Base-by-base conservation (phyloP, 1,284 basidiomycete species). In the Hymenochaete sp. region DNA sequence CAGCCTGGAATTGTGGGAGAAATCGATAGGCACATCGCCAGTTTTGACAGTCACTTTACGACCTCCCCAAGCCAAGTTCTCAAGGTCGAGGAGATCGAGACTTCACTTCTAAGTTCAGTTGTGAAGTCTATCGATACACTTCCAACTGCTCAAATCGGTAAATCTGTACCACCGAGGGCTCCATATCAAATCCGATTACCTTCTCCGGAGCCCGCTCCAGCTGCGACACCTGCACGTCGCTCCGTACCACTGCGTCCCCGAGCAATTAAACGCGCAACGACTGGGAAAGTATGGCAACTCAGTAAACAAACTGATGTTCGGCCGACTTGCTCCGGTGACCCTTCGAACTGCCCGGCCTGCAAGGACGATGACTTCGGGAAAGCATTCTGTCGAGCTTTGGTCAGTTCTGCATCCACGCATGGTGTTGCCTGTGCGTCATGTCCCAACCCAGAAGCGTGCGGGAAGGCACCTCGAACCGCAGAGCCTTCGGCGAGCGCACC, bases 331-430 rank as follows among this genome's bases (percentile, higher is more conserved):
- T 73, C 75, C 11, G 75, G 75, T 8, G 75, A 78, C 53, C 75
- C 75, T 3, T 65, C 68, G 7, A 87, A 89, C 60, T 90, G 86
- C 58, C 59, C 73, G 49, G 87, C 85, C 8, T 90, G 86, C 57
- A 80, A 79, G 9, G 80, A 84, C 54, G 87, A 90, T 60, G 71
- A 72, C 18, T 89, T 89, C 52, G 89, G 89, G 18, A 83, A 82
- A 57, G 89, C 89, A 18, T 93, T 93, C 61, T 93, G 90, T 59
- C 72, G 73, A 33, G 84, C 84, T 25, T 74, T 90, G 45, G 73
- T 72, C 51, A 70, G 77, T 51, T 74, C 76, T n/a, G 63, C 78
- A 16, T 65, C 65, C 39, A 60, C 66, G 14, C 50, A 60, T 22
- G 41, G 58, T 2, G 32, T 25, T n/a, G 66, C 66, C 37, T 89